phyloP scores from a whole-genome alignment of 2,329 filamentous ascomycete species.

The Reticulascus tulasneorum region DNA sequence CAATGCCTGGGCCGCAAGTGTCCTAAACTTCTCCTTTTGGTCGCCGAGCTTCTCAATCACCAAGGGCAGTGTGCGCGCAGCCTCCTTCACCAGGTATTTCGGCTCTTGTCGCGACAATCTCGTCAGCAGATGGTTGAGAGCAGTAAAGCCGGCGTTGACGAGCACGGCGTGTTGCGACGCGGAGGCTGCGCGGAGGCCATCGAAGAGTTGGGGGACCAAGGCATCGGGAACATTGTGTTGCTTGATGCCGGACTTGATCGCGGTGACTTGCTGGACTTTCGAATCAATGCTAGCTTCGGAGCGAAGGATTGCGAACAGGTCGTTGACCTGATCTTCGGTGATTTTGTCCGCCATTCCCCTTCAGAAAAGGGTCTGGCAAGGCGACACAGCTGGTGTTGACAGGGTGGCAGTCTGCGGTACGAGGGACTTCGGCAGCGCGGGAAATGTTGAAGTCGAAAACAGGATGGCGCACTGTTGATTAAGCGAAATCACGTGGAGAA shows the following conservation, averaged over 20 bases:
- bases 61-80: slow-evolving; percentile 66
- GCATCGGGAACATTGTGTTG: slow-evolving; percentile 82
- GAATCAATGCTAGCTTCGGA: slow-evolving; percentile 65
- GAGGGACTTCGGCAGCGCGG: neutral
- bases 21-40: slow-evolving; percentile 78
- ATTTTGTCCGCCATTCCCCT: slow-evolving; percentile 52
- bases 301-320: slow-evolving; percentile 48
- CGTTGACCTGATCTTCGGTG: slow-evolving; percentile 54
- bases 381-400: slow-evolving; percentile 1
- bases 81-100: slow-evolving; percentile 66
- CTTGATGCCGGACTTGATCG: slow-evolving; percentile 84
- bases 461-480: too few species aligned
- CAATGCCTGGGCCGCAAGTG: slow-evolving; percentile 70
- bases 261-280: slow-evolving; percentile 68
- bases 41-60: slow-evolving; percentile 85
- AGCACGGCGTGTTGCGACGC: slow-evolving; percentile 72
- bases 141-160: slow-evolving; percentile 79
- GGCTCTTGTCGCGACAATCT: slow-evolving; percentile 82
- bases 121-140: slow-evolving; percentile 82
- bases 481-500: too few species aligned
- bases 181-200: slow-evolving; percentile 73
- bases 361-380: slow-evolving; percentile 7
- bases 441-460: neutral
- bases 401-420: neutral
- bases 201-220: slow-evolving; percentile 70